Conservation (phyloP, 192 early-diverging fungal genomes). For the Borealophlyctis nickersoniae region DNA sequence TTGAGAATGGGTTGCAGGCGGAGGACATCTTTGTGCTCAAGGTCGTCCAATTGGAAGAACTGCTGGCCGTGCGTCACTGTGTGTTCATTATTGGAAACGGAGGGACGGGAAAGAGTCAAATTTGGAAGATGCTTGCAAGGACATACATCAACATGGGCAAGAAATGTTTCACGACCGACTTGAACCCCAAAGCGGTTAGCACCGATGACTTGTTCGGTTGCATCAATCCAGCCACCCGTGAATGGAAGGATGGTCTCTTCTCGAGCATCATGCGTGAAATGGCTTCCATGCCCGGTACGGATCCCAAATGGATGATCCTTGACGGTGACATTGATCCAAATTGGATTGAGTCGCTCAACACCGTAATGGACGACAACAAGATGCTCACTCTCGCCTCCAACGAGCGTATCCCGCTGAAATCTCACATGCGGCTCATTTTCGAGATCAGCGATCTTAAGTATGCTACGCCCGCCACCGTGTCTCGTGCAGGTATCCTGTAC, state of each 20-base stretch:
- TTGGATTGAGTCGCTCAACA: constrained; percentile 69
- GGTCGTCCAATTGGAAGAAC: constrained; percentile 61
- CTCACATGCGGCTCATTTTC: constrained; percentile 63
- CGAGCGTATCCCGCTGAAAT: constrained; percentile 66
- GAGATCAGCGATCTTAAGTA: constrained; percentile 66
- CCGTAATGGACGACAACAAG: constrained; percentile 71
- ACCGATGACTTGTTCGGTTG: constrained; percentile 68
- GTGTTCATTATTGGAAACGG: constrained; percentile 69
- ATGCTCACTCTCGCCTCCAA: constrained; percentile 63
- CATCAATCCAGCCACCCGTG: constrained; percentile 63
- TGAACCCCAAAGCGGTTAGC: constrained; percentile 65
- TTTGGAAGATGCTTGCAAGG: constrained; percentile 65
- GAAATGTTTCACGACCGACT: constrained; percentile 56
- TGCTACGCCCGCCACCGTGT: constrained; percentile 69
- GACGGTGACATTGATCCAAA: constrained; percentile 67
- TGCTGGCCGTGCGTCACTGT: constrained; percentile 64
- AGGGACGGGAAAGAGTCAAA: constrained; percentile 61
- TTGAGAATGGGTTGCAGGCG: constrained; percentile 60
- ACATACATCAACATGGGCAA: constrained; percentile 57
- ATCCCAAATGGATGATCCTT: constrained; percentile 66
- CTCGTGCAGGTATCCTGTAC: constrained; percentile 66
- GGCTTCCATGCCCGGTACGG: constrained; percentile 52
- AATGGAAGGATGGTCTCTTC: constrained; percentile 69
- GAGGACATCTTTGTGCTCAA: constrained; percentile 66
- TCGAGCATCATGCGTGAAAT: constrained; percentile 61